These are phyloP conservation scores for Clavulina sp. DNA, from an alignment of 768 basidiomycete species.

Conservation along the genomic window DNA sequence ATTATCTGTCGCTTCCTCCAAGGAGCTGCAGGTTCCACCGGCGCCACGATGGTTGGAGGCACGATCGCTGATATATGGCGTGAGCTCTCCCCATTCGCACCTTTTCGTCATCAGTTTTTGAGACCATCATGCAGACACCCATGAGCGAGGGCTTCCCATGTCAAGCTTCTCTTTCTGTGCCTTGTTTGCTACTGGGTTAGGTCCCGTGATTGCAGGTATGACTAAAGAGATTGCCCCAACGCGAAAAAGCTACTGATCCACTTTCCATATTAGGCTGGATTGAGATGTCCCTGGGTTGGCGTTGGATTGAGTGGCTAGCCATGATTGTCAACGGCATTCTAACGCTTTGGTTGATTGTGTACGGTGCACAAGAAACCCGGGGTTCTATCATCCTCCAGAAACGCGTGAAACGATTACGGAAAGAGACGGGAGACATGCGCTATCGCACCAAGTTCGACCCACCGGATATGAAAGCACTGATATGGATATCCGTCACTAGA, in stretches of 20 bases:
- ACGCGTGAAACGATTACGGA: conserved; percentile 43
- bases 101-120: background rate
- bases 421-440: conserved; percentile 41
- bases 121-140: background rate
- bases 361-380: background rate
- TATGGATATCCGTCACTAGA: conserved; percentile 52
- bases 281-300: conserved; percentile 50
- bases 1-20: conserved; percentile 45
- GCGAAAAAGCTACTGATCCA: background rate
- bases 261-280: conserved; percentile 21
- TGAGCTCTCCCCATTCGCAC: conserved; percentile 6
- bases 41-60: conserved; percentile 58
- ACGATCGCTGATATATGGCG: conserved; percentile 56
- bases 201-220: conserved; percentile 47
- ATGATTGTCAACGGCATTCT: conserved; percentile 32
- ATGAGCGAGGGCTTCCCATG: conserved; percentile 64
- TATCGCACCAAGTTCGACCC: conserved; percentile 53
- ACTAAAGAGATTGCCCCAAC: conserved; percentile 11
- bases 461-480: conserved; percentile 34
- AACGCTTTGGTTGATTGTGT: background rate
- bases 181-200: conserved; percentile 37
- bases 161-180: conserved; percentile 46
- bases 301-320: conserved; percentile 72
- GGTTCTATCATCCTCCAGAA: conserved; percentile 40
- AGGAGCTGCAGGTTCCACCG: conserved; percentile 51